Evolutionary conservation across 1,284 basidiomycete species (phyloP).

Genomic region (Rugiboletus extremiorientalis): DNA sequence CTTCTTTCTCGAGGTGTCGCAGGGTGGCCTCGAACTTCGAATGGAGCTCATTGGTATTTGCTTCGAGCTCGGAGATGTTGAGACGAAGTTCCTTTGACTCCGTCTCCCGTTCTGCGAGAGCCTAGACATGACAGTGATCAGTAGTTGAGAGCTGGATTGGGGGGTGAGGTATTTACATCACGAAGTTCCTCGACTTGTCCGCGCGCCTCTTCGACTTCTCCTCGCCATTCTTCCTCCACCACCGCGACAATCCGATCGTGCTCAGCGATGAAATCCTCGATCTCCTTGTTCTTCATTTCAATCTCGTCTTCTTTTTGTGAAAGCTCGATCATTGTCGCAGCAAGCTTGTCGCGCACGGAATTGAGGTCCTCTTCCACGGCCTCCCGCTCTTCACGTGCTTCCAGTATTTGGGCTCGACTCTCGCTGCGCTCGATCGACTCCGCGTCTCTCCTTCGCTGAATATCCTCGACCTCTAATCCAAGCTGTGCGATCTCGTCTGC

Average conservation of each 20-base stretch:
- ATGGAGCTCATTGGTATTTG: conserved; percentile 67
- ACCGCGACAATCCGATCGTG: conserved; percentile 66
- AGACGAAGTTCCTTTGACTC: conserved; percentile 74
- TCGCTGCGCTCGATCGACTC: conserved; percentile 66
- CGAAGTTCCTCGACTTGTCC: conserved; percentile 70
- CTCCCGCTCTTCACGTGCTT: conserved; percentile 69
- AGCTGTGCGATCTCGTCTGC: conserved; percentile 62
- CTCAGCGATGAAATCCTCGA: conserved; percentile 66
- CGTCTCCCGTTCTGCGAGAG: conserved; percentile 69
- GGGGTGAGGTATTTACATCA: conserved; percentile 57
- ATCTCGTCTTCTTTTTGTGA: conserved; percentile 82
- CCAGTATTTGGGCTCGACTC: conserved; percentile 65
- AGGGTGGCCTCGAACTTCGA: conserved; percentile 71
- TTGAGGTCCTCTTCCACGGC: conserved; percentile 75
- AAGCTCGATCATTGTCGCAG: conserved; percentile 76
- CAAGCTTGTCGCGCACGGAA: conserved; percentile 69
- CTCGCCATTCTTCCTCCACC: conserved; percentile 76
- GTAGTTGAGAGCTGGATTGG: neutral
- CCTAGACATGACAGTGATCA: conserved; percentile 39
- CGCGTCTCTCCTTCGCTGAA: conserved; percentile 58
- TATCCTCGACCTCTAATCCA: conserved; percentile 66
- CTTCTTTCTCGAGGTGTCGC: conserved; percentile 69
- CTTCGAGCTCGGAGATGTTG: conserved; percentile 70
- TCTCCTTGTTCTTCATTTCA: conserved; percentile 70
- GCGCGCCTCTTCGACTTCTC: conserved; percentile 71